A percentile compares a stretch with the other conserved stretches of the same genome.
Conservation (phyloP, 78 protist species). For the Guillardia theta region DNA sequence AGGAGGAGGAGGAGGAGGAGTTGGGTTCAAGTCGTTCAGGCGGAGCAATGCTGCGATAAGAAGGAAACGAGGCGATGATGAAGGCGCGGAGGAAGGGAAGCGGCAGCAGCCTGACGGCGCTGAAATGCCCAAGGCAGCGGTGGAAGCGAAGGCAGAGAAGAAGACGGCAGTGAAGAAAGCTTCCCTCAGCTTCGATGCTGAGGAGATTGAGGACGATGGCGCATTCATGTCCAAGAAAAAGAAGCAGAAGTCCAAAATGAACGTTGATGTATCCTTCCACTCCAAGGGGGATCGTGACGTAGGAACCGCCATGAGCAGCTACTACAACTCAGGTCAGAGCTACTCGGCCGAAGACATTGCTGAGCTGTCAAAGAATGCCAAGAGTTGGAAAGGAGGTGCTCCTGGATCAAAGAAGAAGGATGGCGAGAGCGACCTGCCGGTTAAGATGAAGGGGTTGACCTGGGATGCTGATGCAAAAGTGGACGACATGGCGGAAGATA, state of each 20-base stretch:
- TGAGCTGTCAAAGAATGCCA: background rate
- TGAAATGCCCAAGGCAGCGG: too few relatives aligned
- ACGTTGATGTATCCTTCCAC: background rate
- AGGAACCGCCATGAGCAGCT: background rate
- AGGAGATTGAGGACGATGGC: too few relatives aligned
- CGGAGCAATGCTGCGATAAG: too few relatives aligned
- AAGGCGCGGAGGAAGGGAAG: too few relatives aligned
- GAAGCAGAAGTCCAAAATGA: background rate
- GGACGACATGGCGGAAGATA: background rate
- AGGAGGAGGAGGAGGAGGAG: background rate
- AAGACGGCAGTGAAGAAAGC: too few relatives aligned
- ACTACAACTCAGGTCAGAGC: background rate
- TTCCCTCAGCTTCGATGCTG: too few relatives aligned
- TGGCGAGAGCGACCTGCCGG: background rate
- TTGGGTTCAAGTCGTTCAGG: too few relatives aligned
- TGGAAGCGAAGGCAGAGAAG: too few relatives aligned
- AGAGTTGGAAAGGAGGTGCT: background rate
- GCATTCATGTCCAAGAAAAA: background rate
- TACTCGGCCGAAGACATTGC: background rate
- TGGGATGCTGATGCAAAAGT: background rate
- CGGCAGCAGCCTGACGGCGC: too few relatives aligned
- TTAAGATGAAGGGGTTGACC: background rate
- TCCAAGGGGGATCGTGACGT: background rate
- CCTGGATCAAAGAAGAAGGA: background rate
- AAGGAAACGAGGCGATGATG: too few relatives aligned